A percentile compares a stretch with the other conserved stretches of the same genome.
Conservation (phyloP, 495 filamentous ascomycete species). For the Sphaerosporella brunnea region DNA sequence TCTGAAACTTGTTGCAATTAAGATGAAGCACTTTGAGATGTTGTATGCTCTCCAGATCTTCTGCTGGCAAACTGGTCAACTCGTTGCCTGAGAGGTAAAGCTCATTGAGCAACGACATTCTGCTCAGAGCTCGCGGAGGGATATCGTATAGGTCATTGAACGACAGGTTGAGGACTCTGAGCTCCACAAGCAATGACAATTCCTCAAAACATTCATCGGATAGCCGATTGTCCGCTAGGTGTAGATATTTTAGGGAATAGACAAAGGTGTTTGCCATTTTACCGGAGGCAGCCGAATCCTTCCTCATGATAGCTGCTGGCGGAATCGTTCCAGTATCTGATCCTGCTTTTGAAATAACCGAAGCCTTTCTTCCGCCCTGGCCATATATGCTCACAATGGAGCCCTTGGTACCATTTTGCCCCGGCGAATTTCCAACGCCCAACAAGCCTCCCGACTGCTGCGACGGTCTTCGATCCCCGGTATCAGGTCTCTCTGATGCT, state of each 20-base stretch:
- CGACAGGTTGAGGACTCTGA: slow-evolving; percentile 80
- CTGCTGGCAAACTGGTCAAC: slow-evolving; percentile 72
- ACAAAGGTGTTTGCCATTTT: slow-evolving; percentile 69
- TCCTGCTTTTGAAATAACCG: slow-evolving; percentile 49
- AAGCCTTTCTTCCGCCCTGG: slow-evolving; percentile 62
- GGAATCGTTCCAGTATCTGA: slow-evolving; percentile 28
- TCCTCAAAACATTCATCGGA: slow-evolving; percentile 91
- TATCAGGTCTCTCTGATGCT: slow-evolving; percentile 13
- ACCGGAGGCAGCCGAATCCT: slow-evolving; percentile 69
- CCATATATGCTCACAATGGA: slow-evolving; percentile 67
- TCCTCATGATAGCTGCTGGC: slow-evolving; percentile 32
- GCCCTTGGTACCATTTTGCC: slow-evolving; percentile 47
- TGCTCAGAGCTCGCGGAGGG: slow-evolving; percentile 65
- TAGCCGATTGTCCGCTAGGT: slow-evolving; percentile 81
- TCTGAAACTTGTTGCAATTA: slow-evolving; percentile 95
- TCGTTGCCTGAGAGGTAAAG: slow-evolving; percentile 94
- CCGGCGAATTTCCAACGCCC: slow-evolving; percentile 56
- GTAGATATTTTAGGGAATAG: slow-evolving; percentile 61
- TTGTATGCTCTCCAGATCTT: slow-evolving; percentile 79
- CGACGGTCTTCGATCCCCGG: slow-evolving; percentile 52
- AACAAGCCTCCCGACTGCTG: slow-evolving; percentile 61
- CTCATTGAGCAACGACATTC: slow-evolving; percentile 76
- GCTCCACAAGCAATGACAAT: slow-evolving; percentile 59
- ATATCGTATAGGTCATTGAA: slow-evolving; percentile 91
- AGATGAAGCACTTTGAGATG: slow-evolving; percentile 79